Percentiles rank a stretch among this genome's conserved stretches.
Conservation (phyloP, 768 basidiomycete genomes). For the Phanerochaete sordida region DNA sequence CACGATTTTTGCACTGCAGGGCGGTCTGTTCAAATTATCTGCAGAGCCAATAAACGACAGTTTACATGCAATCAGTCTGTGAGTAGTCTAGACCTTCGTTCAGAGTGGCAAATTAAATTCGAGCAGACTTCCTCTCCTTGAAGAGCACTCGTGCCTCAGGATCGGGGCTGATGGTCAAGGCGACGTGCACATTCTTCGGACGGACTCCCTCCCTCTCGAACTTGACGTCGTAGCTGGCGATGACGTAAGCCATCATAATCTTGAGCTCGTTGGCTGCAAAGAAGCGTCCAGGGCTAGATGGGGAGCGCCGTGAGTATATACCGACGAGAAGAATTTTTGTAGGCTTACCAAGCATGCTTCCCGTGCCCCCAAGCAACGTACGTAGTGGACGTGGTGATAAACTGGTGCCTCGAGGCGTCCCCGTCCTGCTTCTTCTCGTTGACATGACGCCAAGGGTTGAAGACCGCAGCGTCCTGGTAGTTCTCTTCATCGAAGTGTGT, state of each 20-base stretch:
- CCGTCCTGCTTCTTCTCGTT: not conserved
- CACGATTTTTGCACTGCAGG: no score
- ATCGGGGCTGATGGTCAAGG: conserved; percentile 14
- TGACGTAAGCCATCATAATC: conserved; percentile 5
- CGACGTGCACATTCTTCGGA: not conserved
- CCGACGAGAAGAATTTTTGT: not conserved
- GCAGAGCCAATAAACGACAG: no score
- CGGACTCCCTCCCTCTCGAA: conserved; percentile 6
- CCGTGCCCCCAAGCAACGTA: conserved; percentile 9
- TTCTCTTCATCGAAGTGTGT: conserved; percentile 22
- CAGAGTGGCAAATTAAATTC: not conserved
- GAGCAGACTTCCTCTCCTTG: conserved; percentile 26
- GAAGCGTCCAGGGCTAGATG: conserved; percentile 5
- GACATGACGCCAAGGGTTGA: conserved; percentile 49
- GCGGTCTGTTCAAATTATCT: no score
- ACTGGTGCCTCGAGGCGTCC: not conserved
- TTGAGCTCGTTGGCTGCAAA: conserved; percentile 7
- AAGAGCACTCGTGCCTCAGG: conserved; percentile 23
- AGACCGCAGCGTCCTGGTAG: conserved; percentile 20
- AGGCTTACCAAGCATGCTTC: conserved; percentile 8
- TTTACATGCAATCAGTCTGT: no score
- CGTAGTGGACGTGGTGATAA: not conserved
- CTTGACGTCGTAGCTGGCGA: conserved; percentile 8
- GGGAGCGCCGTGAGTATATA: not conserved
- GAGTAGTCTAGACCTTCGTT: no score